These are phyloP conservation scores for Maudiozyma bulderi DNA, from an alignment of 805 yeast genomes.

Conservation along the genomic window DNA sequence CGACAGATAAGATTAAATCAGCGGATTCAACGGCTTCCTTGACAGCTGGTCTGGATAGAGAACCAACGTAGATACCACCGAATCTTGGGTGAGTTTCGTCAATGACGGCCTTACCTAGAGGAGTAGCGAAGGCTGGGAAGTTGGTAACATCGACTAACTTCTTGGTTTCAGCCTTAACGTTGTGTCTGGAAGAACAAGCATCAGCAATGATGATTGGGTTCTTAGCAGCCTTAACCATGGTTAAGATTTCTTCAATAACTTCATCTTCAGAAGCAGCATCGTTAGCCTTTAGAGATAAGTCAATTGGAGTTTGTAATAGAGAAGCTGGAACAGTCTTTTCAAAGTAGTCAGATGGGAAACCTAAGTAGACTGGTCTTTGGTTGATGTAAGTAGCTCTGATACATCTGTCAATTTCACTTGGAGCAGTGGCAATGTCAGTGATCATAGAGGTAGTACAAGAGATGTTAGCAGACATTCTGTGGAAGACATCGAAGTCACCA, in stretches of 20 bases:
- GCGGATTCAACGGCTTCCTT: slow-evolving; percentile 2
- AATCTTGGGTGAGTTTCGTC: slow-evolving; percentile 2
- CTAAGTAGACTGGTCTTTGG: slow-evolving; percentile 1
- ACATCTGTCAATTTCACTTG: slow-evolving; percentile 1
- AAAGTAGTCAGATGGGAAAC: slow-evolving; percentile 1
- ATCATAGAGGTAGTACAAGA: slow-evolving; percentile 1
- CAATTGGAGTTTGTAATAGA: neutral
- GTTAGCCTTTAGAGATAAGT: neutral
- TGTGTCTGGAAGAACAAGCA: slow-evolving; percentile 3
- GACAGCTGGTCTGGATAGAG: slow-evolving; percentile 1
- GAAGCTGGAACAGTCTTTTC: slow-evolving; percentile 1
- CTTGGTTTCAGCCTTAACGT: slow-evolving; percentile 1
- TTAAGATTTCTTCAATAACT: neutral
- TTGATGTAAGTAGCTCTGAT: slow-evolving; percentile 1
- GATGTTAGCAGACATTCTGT: slow-evolving; percentile 2
- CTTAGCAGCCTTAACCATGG: neutral
- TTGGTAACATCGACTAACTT: slow-evolving; percentile 1
- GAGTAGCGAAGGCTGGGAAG: slow-evolving; percentile 2
- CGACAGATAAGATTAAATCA: slow-evolving; percentile 1
- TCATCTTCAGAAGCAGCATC: neutral
- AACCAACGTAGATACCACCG: slow-evolving; percentile 3
- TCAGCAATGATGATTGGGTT: slow-evolving; percentile 2
- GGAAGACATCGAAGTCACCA: slow-evolving; percentile 1
- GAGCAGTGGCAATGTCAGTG: slow-evolving; percentile 1
- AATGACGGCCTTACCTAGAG: slow-evolving; percentile 1